These are phyloP conservation scores for Dysphania ambrosioides DNA, from an alignment of 148 eudicot genomes.

Conservation along the genomic window DNA sequence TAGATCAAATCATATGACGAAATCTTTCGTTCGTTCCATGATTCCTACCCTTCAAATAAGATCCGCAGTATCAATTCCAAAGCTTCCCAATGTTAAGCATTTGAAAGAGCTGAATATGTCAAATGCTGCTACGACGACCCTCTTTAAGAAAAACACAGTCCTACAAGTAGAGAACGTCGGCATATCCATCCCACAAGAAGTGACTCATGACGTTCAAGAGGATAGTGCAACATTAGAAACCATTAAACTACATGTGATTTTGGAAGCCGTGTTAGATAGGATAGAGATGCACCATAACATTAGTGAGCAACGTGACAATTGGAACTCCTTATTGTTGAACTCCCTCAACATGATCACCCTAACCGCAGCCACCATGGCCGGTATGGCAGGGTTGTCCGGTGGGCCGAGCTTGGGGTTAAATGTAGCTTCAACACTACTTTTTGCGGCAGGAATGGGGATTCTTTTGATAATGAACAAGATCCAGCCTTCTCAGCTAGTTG, in stretches of 20 bases:
- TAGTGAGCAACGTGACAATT: constrained; percentile 50
- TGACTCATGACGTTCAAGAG: not conserved
- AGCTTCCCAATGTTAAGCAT: not conserved
- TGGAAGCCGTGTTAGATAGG: constrained; percentile 53
- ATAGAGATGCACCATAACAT: constrained; percentile 70
- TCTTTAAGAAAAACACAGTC: constrained; percentile 6
- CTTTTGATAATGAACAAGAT: constrained; percentile 57
- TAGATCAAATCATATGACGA: not conserved
- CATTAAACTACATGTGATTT: constrained; percentile 33
- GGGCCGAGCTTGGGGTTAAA: constrained; percentile 26
- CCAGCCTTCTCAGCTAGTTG: constrained; percentile 70
- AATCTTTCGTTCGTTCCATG: not conserved
- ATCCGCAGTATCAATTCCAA: constrained; percentile 16
- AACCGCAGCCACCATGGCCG: constrained; percentile 55
- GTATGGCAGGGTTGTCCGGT: constrained; percentile 25
- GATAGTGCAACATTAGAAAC: not conserved
- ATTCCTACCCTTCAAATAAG: not conserved
- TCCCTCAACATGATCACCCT: constrained; percentile 66
- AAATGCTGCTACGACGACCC: not conserved
- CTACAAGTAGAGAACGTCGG: not conserved
- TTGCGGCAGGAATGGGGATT: constrained; percentile 47
- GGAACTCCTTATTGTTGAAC: constrained; percentile 58
- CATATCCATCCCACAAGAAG: not conserved
- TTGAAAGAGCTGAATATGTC: constrained; percentile 10
- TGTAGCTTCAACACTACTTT: constrained; percentile 44